A percentile compares a stretch with the other conserved stretches of the same genome.
These are phyloP conservation scores for Apiotrichum porosum DNA, from an alignment of 1,284 basidiomycete species.

Conservation along the genomic window DNA sequence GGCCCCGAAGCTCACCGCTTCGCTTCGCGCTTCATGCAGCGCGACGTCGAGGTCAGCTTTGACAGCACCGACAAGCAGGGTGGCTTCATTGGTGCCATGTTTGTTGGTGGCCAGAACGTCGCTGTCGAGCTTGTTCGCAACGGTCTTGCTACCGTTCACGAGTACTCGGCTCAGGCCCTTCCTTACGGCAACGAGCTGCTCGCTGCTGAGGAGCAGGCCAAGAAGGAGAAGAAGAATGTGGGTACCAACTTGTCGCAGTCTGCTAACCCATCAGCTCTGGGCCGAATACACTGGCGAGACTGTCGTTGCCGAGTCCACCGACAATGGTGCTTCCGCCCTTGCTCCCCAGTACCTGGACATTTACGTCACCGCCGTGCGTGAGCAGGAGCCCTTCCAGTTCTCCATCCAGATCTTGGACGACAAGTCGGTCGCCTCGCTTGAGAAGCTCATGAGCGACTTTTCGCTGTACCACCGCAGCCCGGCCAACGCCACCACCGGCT, in stretches of 20 bases:
- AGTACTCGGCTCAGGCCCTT: conserved; percentile 76
- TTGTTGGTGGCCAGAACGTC: conserved; percentile 71
- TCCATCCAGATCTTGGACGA: conserved; percentile 82
- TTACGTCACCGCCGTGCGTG: conserved; percentile 82
- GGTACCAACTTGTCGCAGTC: conserved; percentile 34
- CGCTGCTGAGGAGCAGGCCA: conserved; percentile 80
- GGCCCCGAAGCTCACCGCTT: conserved; percentile 80
- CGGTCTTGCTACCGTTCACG: conserved; percentile 71
- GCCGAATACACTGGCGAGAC: conserved; percentile 68
- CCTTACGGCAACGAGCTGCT: conserved; percentile 72
- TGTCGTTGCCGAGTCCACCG: conserved; percentile 47
- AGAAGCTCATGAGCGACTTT: conserved; percentile 91
- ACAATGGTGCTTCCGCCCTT: conserved; percentile 55
- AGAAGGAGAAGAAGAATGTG: conserved; percentile 69
- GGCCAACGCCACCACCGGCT: conserved; percentile 55
- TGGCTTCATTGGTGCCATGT: conserved; percentile 89
- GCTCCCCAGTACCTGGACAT: conserved; percentile 83
- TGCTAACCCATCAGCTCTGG: conserved; percentile 62
- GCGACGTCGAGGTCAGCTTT: conserved; percentile 89
- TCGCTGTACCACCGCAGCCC: conserved; percentile 72
- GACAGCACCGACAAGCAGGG: conserved; percentile 89
- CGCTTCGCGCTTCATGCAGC: conserved; percentile 78
- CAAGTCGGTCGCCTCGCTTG: conserved; percentile 81
- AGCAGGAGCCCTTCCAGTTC: conserved; percentile 72
- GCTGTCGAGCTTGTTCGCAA: conserved; percentile 78